Evolutionary conservation across 257 asterid genomes (phyloP).

Genomic region (Solanum ahanhuiri): DNA sequence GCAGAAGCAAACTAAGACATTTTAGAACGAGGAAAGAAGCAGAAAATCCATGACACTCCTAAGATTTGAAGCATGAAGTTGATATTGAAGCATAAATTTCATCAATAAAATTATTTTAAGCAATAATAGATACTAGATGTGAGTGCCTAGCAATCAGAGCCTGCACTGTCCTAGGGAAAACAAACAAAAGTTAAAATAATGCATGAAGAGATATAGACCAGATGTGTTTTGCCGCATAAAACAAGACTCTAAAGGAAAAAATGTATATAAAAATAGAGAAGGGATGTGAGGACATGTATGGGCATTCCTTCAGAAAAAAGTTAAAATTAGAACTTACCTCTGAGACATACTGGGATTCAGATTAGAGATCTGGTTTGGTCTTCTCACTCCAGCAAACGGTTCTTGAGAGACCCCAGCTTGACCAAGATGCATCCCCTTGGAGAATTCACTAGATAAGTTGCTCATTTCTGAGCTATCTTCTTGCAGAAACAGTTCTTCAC

Average conservation of each 20-base stretch:
- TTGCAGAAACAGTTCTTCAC: constrained; percentile 91
- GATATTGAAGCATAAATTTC: neutral
- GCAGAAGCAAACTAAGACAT: neutral
- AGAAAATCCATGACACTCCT: neutral
- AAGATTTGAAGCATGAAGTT: neutral
- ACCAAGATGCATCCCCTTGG: constrained; percentile 55
- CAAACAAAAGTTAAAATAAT: neutral
- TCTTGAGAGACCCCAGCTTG: constrained; percentile 38
- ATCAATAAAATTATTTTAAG: neutral
- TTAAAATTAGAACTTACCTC: constrained; percentile 32
- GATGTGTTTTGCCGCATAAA: neutral
- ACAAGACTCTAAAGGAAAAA: neutral
- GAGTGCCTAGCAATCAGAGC: neutral
- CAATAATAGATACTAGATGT: neutral
- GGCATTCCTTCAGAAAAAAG: neutral
- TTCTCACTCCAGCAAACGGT: constrained; percentile 38
- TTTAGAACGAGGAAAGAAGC: neutral
- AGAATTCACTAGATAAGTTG: constrained; percentile 55
- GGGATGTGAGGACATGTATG: neutral
- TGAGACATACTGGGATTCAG: constrained; percentile 32
- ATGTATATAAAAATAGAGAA: neutral
- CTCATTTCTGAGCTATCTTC: constrained; percentile 69
- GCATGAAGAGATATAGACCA: neutral
- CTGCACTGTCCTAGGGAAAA: neutral
- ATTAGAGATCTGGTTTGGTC: constrained; percentile 39